Base-by-base conservation (phyloP, 139 green algal genomes). In the Asterochloris sp. region DNA sequence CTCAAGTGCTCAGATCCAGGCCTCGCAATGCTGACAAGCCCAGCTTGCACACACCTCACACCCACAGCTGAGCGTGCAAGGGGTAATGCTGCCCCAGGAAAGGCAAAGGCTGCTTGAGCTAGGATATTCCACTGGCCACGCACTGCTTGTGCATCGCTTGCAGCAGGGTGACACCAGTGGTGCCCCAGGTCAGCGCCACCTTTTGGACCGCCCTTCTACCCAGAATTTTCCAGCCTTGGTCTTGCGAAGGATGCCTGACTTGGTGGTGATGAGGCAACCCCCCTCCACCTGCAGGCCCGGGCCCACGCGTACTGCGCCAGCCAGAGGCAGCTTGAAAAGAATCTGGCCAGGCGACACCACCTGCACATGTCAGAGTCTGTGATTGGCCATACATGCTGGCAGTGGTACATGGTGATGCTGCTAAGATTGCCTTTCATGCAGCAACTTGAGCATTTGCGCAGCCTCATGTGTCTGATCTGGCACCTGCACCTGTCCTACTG, bases 311-410 rank as follows among this genome's bases (percentile, higher is more conserved):
- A 88, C 28, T 66, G 85, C 78, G 12, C 94, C 94, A 10, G 80
- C 82, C 14, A 87, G 78, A 6, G 94, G 94, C 0, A 97, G 83
- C 4, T 79, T 28, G 15, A 91, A 54, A n/a, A 97, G 62, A 1
- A 71, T 74, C 38, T 98, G 93, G 8, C 94, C 94, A n/a, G 94
- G 94, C 13, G 78, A 84, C 11, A 95, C 90, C 9, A 90, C 86
- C 91, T 94, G 89, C 27, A 74, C 11, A 61, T 11, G n/a, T 12
- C 26, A 61, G 73, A 17, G 21, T 23, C 38, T 54, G 38, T 54
- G 38, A 54, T 6, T 54, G 38, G 38, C 38, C 38, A 54, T 54
- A 54, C 38, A 54, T 54, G 38, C 38, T 54, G 38, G n/a, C 6
- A 54, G 38, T 54, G 38, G 38, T 54, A 54, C 4, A 54, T 54